Evolutionary conservation across 345 rosid genomes (phyloP), one percentile per base, ranked within the genome.

Genomic region (Citrus inodora): DNA sequence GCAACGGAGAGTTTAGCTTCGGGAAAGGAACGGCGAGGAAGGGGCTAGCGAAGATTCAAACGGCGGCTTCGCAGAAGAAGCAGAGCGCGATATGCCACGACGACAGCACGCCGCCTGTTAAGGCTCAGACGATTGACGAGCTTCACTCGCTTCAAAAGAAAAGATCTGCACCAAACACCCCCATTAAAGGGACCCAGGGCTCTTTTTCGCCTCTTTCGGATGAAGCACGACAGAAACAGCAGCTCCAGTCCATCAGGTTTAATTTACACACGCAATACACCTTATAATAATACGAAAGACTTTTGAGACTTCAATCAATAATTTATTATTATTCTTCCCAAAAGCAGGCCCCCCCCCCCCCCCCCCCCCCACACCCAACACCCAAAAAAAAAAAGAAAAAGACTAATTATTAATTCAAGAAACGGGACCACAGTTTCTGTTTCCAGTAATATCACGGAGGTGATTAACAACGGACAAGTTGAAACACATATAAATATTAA

Each of bases 201-300:
- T 53, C 85, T 55, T 88, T 91, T 65, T 66, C 94, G 30, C 25
- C 90, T 27, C 28, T 86, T 22, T 83, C 94, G 9, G 99, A 95
- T 19, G 92, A 90, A 30, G 92, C 88, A 37, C 97, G 99, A 66
- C 93, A 91, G 46, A 90, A 87, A 79, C 89, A 85, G 85, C 99
- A 95, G 86, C 96, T 95, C 64, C 97, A 93, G 83, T 95, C 99
- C 64, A 95, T 95, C 88, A 92, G 98, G 98, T 92, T 46, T 22
- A 33, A 27, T n/a, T 46, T 64, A 46, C 59, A 75, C 71, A 4
- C 78, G 70, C 71, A 48, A 75, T 2, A 4, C 74, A 53, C 60
- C 60, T 30, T 19, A 28, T 46, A 42, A 24, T 22, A 6, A 4
- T 0, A 19, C 10, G 6, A 13, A 42, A 27, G 19, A 16, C 13